Evolutionary conservation across 208 protist genomes (phyloP).

Genomic region (Naegleria lovaniensis): DNA sequence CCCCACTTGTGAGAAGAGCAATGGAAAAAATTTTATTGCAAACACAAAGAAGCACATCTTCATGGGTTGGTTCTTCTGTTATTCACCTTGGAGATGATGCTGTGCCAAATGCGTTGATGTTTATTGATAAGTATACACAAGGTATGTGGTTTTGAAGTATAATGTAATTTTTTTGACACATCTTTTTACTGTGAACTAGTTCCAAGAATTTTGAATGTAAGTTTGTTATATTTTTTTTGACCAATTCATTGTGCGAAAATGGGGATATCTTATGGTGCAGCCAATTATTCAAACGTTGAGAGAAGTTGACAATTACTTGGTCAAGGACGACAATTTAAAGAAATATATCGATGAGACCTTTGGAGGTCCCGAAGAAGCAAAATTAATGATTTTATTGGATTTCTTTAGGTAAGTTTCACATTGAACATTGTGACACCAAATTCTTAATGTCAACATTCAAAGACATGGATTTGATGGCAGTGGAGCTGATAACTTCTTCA

Average conservation of each 20-base stretch:
- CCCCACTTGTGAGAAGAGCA: conserved; percentile 64
- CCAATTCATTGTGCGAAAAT: no score
- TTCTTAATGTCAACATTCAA: not conserved
- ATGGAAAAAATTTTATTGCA: conserved; percentile 71
- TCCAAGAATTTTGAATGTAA: not conserved
- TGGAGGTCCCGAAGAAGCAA: not conserved
- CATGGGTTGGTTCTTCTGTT: conserved; percentile 89
- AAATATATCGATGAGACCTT: conserved; percentile 20
- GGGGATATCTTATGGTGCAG: not conserved
- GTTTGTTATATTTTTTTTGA: not conserved
- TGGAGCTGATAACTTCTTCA: conserved; percentile 25
- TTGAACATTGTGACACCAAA: not conserved
- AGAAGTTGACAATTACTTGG: not conserved
- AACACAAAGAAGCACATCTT: conserved; percentile 63
- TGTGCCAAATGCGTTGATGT: conserved; percentile 93
- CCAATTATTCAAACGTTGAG: not conserved
- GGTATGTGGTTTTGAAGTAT: no score
- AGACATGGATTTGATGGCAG: not conserved
- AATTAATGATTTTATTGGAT: not conserved
- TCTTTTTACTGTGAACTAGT: no score
- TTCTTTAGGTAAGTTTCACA: conserved; percentile 14
- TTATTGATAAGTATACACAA: conserved; percentile 97
- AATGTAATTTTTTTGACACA: no score
- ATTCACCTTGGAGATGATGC: conserved; percentile 93
- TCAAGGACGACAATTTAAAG: not conserved